A percentile compares a stretch with the other conserved stretches of the same genome.
Conservation (phyloP, 2,329 filamentous ascomycete species). For the Tolypocladium cylindrosporum region DNA sequence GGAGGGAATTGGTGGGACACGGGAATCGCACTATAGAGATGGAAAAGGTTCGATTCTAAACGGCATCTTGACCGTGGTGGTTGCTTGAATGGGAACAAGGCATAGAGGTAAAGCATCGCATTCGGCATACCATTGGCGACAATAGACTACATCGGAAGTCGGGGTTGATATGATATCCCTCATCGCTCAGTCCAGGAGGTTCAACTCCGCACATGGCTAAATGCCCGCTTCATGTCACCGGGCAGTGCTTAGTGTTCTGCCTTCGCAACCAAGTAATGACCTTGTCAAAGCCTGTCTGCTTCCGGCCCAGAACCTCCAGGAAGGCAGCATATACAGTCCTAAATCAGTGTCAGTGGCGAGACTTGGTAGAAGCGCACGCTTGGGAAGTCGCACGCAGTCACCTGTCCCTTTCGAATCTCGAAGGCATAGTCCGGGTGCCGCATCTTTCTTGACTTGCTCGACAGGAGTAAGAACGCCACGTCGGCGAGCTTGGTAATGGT, state of each 20-base stretch:
- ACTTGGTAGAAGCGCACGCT: neutral
- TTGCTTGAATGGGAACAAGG: neutral
- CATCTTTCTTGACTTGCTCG: slow-evolving; percentile 36
- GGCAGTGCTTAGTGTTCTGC: slow-evolving; percentile 25
- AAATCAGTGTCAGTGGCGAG: neutral
- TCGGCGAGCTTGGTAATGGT: slow-evolving; percentile 58
- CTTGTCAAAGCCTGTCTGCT: slow-evolving; percentile 57
- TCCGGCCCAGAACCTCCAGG: slow-evolving; percentile 51
- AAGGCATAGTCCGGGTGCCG: slow-evolving; percentile 45
- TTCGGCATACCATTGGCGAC: neutral
- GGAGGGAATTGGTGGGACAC: slow-evolving; percentile 54
- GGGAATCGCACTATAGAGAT: slow-evolving; percentile 19
- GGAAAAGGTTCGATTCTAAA: neutral
- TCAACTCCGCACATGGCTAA: neutral
- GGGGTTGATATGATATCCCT: neutral
- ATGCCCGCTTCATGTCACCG: neutral
- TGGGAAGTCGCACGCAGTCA: slow-evolving; percentile 43
- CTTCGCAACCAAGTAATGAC: slow-evolving; percentile 60
- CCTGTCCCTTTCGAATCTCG: slow-evolving; percentile 48
- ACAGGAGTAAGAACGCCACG: slow-evolving; percentile 54
- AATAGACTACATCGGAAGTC: neutral
- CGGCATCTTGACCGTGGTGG: neutral
- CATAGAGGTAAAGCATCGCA: neutral
- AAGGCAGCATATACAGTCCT: slow-evolving; percentile 67
- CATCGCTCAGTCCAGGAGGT: neutral